Evolutionary conservation across 2,329 filamentous ascomycete genomes (phyloP).

Genomic region (Aspergillus fumigatus): DNA sequence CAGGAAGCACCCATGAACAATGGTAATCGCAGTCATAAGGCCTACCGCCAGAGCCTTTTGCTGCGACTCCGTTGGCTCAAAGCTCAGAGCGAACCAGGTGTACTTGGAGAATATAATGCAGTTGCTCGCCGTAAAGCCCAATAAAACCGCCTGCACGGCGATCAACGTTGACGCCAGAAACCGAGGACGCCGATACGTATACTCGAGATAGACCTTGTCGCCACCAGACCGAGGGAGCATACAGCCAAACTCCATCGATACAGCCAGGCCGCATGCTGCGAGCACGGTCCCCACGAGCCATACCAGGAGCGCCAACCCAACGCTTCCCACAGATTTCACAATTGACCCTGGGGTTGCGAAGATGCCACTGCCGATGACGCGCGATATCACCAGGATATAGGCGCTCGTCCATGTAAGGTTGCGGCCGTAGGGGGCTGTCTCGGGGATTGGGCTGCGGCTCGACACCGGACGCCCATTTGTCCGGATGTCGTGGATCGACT

Average conservation of each 20-base stretch:
- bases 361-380: constrained; percentile 66
- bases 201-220: constrained; percentile 67
- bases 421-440: constrained; percentile 55
- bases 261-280: constrained; percentile 56
- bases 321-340: constrained; percentile 60
- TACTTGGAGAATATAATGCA: constrained; percentile 67
- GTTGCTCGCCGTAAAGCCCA: constrained; percentile 66
- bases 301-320: constrained; percentile 57
- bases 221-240: constrained; percentile 68
- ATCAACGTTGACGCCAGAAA: constrained; percentile 62
- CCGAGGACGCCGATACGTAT: constrained; percentile 59
- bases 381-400: constrained; percentile 63
- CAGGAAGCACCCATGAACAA: constrained; percentile 57
- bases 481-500: not conserved
- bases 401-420: constrained; percentile 60
- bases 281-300: constrained; percentile 62
- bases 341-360: constrained; percentile 69
- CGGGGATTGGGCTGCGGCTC: constrained; percentile 57
- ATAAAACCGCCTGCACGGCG: constrained; percentile 58
- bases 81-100: constrained; percentile 54
- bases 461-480: constrained; percentile 22
- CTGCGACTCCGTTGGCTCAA: constrained; percentile 47
- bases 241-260: constrained; percentile 64
- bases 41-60: constrained; percentile 55
- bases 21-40: constrained; percentile 53